Base-by-base conservation (phyloP, 1,139 yeast species). In the Lodderomyces theae region DNA sequence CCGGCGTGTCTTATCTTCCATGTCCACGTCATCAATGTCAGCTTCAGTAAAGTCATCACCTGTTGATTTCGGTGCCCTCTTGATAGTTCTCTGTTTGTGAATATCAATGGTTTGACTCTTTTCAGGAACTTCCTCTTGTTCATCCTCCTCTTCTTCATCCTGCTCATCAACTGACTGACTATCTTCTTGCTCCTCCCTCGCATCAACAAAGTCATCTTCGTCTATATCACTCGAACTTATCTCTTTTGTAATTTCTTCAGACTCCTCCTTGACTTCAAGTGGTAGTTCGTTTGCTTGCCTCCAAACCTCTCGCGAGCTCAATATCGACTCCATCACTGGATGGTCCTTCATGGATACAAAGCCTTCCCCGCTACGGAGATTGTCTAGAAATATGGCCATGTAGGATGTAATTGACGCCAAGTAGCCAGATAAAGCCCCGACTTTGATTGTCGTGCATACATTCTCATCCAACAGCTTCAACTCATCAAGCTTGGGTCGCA, bases 231-330 rank as follows among this genome's bases (percentile, higher is more conserved):
- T 60, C 17, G 57, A 51, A 16, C 49, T 52, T 7, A 49, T 54
- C 24, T 45, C 56, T 9, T 40, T 54, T 28, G 50, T 57, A 11
- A 45, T 57, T 15, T 46, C 54, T 12, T 43, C 51, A 29, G 28
- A 17, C n/a, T 46, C 51, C 5, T 37, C 50, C 7, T 34, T 34
- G 7, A 21, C 41, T 19, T 34, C 43, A 15, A 43, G 51, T 5
- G 72, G 69, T 30, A 83, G 58, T 43, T 66, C 79, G 38, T 60
- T 70, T 3, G 88, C 90, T 52, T 83, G 90, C 57, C 94, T 77
- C 96, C 97, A 90, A n/a, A 86, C 74, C 57, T 89, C 96, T 51
- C 94, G 75, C 3, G 92, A 74, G 42, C 85, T 80, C 44, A 90
- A 69, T 34, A 90, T 83, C 24, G 84, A 76, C 54, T 86, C 90